Evolutionary conservation across 257 asterid species (phyloP).

Genomic region (Euphrasia confusa): DNA sequence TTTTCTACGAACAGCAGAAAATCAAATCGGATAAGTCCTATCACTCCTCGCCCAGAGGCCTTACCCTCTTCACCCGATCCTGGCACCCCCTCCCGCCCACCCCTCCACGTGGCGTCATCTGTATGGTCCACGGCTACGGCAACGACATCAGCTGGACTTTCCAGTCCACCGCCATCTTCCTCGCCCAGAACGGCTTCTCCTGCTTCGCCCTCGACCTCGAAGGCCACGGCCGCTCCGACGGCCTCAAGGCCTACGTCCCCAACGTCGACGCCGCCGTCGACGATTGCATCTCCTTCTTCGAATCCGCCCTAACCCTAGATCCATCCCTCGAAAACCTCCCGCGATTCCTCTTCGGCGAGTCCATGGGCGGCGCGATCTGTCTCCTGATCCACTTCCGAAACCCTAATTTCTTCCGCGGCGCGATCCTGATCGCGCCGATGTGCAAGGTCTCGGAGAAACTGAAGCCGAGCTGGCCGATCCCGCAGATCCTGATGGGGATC

Average conservation of each 20-base stretch:
- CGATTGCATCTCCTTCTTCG: slow-evolving; percentile 52
- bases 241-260: slow-evolving; percentile 74
- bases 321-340: slow-evolving; percentile 34
- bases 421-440: slow-evolving; percentile 77
- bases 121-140: slow-evolving; percentile 90
- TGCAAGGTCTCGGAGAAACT: slow-evolving; percentile 78
- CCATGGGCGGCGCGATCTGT: slow-evolving; percentile 91
- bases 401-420: slow-evolving; percentile 48
- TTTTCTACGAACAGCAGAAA: slow-evolving; percentile 45
- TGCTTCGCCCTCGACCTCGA: slow-evolving; percentile 84
- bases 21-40: slow-evolving; percentile 55
- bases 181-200: slow-evolving; percentile 71
- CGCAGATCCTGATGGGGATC: slow-evolving; percentile 43
- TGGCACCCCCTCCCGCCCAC: slow-evolving; percentile 48
- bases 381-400: slow-evolving; percentile 51
- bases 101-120: slow-evolving; percentile 64
- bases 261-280: slow-evolving; percentile 55
- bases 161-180: slow-evolving; percentile 75
- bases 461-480: slow-evolving; percentile 76
- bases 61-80: slow-evolving; percentile 67
- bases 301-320: slow-evolving; percentile 30
- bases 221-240: slow-evolving; percentile 90
- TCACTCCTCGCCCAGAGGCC: slow-evolving; percentile 60
- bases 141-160: slow-evolving; percentile 91
- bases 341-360: slow-evolving; percentile 54